Base-by-base conservation (phyloP, 345 rosid species). In the Durio zibethinus region DNA sequence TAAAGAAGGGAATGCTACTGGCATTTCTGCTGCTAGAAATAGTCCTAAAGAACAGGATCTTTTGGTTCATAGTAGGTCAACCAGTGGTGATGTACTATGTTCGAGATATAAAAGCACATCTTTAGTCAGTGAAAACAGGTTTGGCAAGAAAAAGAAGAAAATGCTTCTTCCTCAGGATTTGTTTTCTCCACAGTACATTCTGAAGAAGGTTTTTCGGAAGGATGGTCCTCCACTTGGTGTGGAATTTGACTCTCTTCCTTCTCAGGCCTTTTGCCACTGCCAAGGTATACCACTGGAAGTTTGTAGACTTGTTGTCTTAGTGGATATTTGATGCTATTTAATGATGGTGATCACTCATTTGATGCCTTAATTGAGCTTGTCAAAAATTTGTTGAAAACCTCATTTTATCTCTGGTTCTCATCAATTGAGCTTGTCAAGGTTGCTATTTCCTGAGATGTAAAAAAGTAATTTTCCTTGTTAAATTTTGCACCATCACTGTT, bases 191-290 rank as follows among this genome's bases (percentile, higher is more conserved):
- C 85, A 82, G 59, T 85, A 86, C 83, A 87, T 96, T 79, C 76
- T 93, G 81, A 82, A 79, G 27, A 96, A 89, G 83, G 42, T 92
- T 65, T 93, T 96, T 54, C 97, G 97, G 42, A 91, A 93, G 85
- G 99, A 96, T 82, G 98, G 98, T 75, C 99, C 99, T n/a, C 76
- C 87, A 4, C 97, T 96, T 72, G 97, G 95, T 80, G 79, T 53
- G 66, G 92, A 87, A 73, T 96, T 96, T 75, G 93, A 91, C 72
- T 83, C 83, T 65, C 87, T 84, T 80, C 92, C 94, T 43, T 78
- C 87, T 57, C 77, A 74, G 78, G 79, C 77, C 36, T 81, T 78
- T 77, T 77, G 9, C 54, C 47, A 31, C 36, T 31, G 31, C 75
- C 62, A 76, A 82, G 86, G 88, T 85, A 83, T 33, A 64, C 27